A percentile compares a stretch with the other conserved stretches of the same genome.
Evolutionary conservation across 176 grass and related monocot genomes (phyloP).

Genomic region (Ensete glaucum): DNA sequence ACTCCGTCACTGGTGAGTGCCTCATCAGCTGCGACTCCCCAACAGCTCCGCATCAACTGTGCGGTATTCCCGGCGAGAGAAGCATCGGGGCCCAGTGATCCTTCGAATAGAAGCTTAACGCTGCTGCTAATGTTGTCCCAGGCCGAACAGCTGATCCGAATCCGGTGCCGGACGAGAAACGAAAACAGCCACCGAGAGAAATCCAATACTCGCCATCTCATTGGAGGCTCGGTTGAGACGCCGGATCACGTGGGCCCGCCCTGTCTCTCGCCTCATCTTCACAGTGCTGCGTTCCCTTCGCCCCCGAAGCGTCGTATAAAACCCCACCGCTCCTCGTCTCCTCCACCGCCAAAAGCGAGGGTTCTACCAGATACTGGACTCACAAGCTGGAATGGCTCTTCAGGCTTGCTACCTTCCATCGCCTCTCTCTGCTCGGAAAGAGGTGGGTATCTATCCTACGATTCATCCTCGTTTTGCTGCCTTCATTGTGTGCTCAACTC

Average conservation of each 20-base stretch:
- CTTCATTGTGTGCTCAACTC: neutral
- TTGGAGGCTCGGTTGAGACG: conserved; percentile 29
- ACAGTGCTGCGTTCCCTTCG: too few species aligned
- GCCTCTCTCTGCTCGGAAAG: conserved; percentile 57
- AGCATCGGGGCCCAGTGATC: neutral
- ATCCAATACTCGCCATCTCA: conserved; percentile 42
- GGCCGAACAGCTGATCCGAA: neutral
- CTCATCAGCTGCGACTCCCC: neutral
- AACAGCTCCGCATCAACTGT: too few species aligned
- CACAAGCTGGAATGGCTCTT: conserved; percentile 46
- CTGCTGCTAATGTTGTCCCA: neutral
- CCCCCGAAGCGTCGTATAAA: too few species aligned
- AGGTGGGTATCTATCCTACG: conserved; percentile 25
- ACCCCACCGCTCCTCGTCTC: too few species aligned
- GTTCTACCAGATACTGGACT: too few species aligned
- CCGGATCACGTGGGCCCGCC: neutral
- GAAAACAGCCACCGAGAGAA: conserved; percentile 19
- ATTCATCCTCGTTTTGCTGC: too few species aligned
- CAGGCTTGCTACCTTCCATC: conserved; percentile 54
- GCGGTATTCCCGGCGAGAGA: too few species aligned
- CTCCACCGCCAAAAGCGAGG: too few species aligned
- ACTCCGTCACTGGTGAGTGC: neutral
- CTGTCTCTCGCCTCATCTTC: too few species aligned
- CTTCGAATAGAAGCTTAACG: too few species aligned
- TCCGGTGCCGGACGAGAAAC: neutral